Evolutionary conservation across 2,329 filamentous ascomycete species (phyloP).

Genomic region (Trichoderma afroharzianum): DNA sequence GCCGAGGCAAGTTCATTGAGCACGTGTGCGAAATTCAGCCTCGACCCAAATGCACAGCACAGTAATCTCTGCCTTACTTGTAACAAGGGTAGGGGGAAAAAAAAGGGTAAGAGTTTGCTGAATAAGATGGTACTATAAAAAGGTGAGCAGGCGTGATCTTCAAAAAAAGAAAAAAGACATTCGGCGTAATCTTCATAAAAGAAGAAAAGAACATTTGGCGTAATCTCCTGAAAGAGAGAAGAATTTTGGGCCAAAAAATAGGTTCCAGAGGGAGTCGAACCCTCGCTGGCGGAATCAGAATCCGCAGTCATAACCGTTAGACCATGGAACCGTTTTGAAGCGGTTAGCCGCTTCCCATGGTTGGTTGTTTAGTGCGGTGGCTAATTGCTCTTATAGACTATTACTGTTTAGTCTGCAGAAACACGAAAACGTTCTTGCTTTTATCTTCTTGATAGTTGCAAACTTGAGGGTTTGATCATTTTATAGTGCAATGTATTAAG

Average conservation of each 20-base stretch:
- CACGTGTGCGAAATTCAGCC: neutral
- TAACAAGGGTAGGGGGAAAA: neutral
- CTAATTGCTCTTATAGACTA: neutral
- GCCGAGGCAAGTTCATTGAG: neutral
- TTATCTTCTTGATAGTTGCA: neutral
- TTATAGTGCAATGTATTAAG: neutral
- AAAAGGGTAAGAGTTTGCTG: neutral
- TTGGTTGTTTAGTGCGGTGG: neutral
- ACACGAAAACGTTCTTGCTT: too few species aligned
- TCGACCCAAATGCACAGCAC: neutral
- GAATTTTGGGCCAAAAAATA: neutral
- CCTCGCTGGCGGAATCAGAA: constrained; percentile 22
- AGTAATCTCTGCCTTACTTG: neutral
- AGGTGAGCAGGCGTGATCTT: neutral
- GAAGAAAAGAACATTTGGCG: too few species aligned
- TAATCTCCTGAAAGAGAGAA: neutral
- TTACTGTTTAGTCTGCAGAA: too few species aligned
- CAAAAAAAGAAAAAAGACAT: neutral
- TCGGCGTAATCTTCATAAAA: too few species aligned
- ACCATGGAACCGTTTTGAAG: constrained; percentile 19
- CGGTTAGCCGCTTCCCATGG: constrained; percentile 12
- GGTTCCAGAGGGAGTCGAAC: constrained; percentile 20
- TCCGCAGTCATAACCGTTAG: constrained; percentile 21
- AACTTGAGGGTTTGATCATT: neutral
- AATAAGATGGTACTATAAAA: neutral